Conservation (phyloP, 2,329 filamentous ascomycete genomes). For the Talaromyces sp. region DNA sequence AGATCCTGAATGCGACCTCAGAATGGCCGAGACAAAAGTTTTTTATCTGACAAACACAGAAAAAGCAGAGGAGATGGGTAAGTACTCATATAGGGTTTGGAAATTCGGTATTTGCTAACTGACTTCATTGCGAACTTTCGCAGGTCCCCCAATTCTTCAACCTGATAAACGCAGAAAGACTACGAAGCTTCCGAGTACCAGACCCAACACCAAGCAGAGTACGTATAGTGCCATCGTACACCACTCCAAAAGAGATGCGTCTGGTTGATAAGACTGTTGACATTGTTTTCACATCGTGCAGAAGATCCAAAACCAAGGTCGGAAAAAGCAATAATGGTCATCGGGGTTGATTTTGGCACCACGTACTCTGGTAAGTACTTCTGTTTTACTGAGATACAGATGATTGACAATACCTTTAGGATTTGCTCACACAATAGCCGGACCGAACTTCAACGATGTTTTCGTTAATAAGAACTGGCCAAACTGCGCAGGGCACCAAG, state of each 20-base stretch:
- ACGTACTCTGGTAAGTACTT: conserved; percentile 13
- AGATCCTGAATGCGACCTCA: not conserved
- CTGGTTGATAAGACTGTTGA: too few species aligned
- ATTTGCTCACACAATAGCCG: not conserved
- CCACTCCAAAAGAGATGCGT: too few species aligned
- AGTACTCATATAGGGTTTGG: not conserved
- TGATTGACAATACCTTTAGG: not conserved
- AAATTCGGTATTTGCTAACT: not conserved
- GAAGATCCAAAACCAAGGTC: not conserved
- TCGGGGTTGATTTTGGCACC: conserved; percentile 16
- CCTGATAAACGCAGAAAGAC: not conserved
- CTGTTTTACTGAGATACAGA: not conserved
- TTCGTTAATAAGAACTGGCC: too few species aligned
- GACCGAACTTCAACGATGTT: too few species aligned
- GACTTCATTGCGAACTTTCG: not conserved
- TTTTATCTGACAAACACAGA: not conserved
- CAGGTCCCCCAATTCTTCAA: not conserved
- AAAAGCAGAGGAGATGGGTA: not conserved
- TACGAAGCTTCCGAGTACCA: not conserved
- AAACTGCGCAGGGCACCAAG: not conserved
- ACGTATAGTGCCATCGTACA: not conserved
- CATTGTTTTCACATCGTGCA: not conserved
- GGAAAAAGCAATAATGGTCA: not conserved
- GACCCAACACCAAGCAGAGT: not conserved
- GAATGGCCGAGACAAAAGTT: not conserved